phyloP scores from a whole-genome alignment of 2,329 filamentous ascomycete genomes.

The Neoarthrinium moseri region DNA sequence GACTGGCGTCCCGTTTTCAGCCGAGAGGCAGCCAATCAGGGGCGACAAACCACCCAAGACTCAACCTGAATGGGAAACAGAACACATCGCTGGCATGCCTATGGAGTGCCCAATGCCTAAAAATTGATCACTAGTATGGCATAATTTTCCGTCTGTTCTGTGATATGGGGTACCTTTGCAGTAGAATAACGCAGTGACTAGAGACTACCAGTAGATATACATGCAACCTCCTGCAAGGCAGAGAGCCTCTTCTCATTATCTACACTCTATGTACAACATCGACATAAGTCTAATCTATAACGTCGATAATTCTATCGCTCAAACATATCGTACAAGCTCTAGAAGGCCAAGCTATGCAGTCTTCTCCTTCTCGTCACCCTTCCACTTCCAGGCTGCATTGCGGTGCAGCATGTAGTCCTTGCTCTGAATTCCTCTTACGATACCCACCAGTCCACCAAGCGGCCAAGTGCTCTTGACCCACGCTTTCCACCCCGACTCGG shows the following conservation, averaged over 20 bases:
- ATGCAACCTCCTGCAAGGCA: no score
- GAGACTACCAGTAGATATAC: no score
- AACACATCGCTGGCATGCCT: background rate
- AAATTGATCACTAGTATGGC: background rate
- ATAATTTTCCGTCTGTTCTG: no score
- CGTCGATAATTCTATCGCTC: no score
- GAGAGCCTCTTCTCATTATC: no score
- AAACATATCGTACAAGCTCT: no score
- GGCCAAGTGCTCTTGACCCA: constrained; percentile 51
- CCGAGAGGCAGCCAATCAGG: constrained; percentile 7
- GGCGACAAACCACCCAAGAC: background rate
- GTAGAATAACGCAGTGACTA: no score
- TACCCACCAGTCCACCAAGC: constrained; percentile 57
- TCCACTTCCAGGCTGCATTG: constrained; percentile 53
- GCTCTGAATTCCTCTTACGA: constrained; percentile 58
- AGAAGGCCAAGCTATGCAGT: constrained; percentile 18
- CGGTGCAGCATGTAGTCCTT: constrained; percentile 55
- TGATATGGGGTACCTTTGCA: no score
- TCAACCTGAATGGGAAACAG: background rate
- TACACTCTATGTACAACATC: no score
- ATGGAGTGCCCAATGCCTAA: background rate
- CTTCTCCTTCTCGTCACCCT: constrained; percentile 20
- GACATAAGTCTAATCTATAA: no score
- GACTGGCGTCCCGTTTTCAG: background rate
- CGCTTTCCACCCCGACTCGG: constrained; percentile 38